Evolutionary conservation across 1,284 basidiomycete species (phyloP), one percentile per base, ranked within the genome.

Genomic region (Naganishia liquefaciens): DNA sequence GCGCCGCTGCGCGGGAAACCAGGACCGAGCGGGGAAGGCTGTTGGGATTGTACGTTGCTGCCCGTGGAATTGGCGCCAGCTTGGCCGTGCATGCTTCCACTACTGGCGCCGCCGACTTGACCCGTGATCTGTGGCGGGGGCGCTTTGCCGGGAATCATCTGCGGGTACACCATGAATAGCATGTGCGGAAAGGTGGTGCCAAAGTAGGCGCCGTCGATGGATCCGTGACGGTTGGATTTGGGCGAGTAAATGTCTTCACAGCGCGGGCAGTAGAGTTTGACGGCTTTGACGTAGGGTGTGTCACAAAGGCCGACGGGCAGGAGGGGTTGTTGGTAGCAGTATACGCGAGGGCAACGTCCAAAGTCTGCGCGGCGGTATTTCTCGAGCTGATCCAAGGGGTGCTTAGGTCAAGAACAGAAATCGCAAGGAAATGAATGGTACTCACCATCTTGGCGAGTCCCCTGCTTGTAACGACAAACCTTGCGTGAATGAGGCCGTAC

Each of bases 341-440:
- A 85, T 19, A 96, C 93, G 65, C 93, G 89, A 1, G 94, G 93
- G 80, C 93, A 97, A 60, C 93, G 88, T 42, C 93, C 93, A 73
- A 97, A 97, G 77, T 97, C 94, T 62, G 90, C 91, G 72, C 91
- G 89, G 79, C 94, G 95, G 83, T 94, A 96, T 80, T 97, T 97
- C 72, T 96, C 93, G 62, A 94, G 86, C 91, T n/a, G 30, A 30
- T 30, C n/a, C n/a, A n/a, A 44, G 65, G 60, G 15, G 39, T 6
- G 11, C 30, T 33, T 21, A 1, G 47, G 15, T 25, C 39, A 62
- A 13, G 33, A 10, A 17, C 30, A 23, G 15, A 15, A 5, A 44
- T 19, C 15, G 19, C 7, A 25, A 44, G 46, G 5, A 19, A 19
- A 6, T 1, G 2, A 3, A 21, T 5, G 28, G 25, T 28, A 75